Base-by-base conservation (phyloP, 306 rosid species). In the Prunus fruticosa region DNA sequence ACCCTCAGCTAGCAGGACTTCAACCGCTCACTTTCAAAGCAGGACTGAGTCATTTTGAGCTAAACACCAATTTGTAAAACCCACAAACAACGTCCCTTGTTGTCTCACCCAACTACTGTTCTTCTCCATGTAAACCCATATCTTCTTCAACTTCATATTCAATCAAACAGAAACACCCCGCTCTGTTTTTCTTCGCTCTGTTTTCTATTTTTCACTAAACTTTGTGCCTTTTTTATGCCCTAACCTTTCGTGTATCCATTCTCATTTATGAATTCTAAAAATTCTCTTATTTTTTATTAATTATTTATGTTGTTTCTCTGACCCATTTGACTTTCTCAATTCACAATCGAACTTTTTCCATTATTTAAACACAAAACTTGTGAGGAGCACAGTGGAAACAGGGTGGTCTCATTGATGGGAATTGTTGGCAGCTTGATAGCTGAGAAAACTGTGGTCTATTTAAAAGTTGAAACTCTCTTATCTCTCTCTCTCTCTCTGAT, bases 11-110 rank as follows among this genome's bases (percentile, higher is more conserved):
- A 67, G 5, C 19, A 3, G 88, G 9, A 81, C 71, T 76, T 82
- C 83, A 91, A 86, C 98, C 79, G 81, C 93, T 89, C 91, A 61
- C 95, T 89, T 91, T 90, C 89, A 64, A 10, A 41, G 25, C n/a
- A 54, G 49, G 80, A 72, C 81, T 73, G 32, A 54, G 72, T 86
- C 75, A 76, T 41, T 34, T 82, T 86, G 47, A 88, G 85, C 90
- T 82, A 91, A 84, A 86, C 94, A 88, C 89, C 82, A 64, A 3
- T 66, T 46, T 77, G 86, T 6, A 10, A 89, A 86, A 85, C 68
- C 86, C 83, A 60, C 83, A 54, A 62, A 64, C 61, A 15, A 86
- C 47, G 75, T 77, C 82, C 86, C 71, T 64, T 45, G 61, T 61
- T 76, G 30, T 28, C n/a, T 81, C 86, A 81, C 78, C 87, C 93